Percentiles rank a stretch among this genome's conserved stretches.
phyloP scores from a whole-genome alignment of 768 basidiomycete genomes.

The Leccinum rimulosum region DNA sequence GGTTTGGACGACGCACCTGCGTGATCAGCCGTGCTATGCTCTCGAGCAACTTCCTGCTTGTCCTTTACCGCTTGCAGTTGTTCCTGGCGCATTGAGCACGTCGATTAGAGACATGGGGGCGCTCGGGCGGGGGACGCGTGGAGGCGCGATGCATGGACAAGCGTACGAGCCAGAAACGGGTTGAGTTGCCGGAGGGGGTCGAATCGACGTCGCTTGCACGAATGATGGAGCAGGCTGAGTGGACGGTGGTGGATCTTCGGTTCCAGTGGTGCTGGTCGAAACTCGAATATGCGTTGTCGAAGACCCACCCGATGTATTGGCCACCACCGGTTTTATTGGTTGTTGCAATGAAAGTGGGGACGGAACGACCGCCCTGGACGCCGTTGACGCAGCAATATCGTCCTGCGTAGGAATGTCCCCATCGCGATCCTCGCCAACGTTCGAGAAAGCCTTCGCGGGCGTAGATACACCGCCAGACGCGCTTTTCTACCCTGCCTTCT shows the following conservation, averaged over 20 bases:
- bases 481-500: neutral
- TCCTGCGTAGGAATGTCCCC: slow-evolving; percentile 9
- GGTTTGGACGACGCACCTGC: too few species aligned
- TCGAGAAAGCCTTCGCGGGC: neutral
- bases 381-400: neutral
- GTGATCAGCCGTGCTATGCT: neutral
- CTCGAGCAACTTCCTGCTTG: neutral
- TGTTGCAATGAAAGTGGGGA: neutral
- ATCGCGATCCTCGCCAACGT: neutral
- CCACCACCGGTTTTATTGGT: neutral
- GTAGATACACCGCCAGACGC: neutral
- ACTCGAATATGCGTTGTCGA: neutral
- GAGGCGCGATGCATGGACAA: slow-evolving; percentile 21
- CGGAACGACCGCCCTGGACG: neutral
- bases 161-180: neutral
- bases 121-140: slow-evolving; percentile 16
- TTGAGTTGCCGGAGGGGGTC: neutral
- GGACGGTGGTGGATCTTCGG: neutral
- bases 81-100: slow-evolving; percentile 19
- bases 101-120: slow-evolving; percentile 21
- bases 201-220: neutral
- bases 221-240: neutral
- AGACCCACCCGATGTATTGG: neutral
- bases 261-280: neutral
- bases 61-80: neutral